Percentiles rank a stretch among this genome's conserved stretches.
Evolutionary conservation across 176 grass and related monocot genomes (phyloP).

Genomic region (Neostapfia colusana): DNA sequence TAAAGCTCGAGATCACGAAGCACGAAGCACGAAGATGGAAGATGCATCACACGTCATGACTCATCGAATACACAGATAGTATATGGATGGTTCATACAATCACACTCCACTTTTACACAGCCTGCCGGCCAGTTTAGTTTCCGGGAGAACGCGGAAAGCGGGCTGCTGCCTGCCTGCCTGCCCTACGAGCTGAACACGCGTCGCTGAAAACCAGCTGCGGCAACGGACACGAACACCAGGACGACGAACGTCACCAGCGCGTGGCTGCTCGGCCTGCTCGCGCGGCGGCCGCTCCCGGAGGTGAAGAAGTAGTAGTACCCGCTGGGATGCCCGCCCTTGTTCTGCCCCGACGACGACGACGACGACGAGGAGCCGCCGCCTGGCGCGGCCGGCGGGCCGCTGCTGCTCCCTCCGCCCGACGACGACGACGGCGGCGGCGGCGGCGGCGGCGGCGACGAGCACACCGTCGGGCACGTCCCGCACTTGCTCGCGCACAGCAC

Average conservation of each 20-base stretch:
- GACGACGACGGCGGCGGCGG: neutral
- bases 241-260: constrained; percentile 12
- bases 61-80: neutral
- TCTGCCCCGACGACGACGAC: constrained; percentile 11
- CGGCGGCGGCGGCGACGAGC: constrained; percentile 41
- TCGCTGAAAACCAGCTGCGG: constrained; percentile 18
- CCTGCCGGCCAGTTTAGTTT: too few species aligned
- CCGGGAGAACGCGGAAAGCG: too few species aligned
- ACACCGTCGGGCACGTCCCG: constrained; percentile 68
- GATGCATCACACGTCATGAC: neutral
- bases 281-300: constrained; percentile 28
- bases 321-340: constrained; percentile 25
- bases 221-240: neutral
- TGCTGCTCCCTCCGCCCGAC: neutral
- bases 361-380: constrained; percentile 5
- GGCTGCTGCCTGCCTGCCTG: too few species aligned
- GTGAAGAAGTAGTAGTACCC: constrained; percentile 65
- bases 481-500: constrained; percentile 71
- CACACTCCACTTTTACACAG: too few species aligned
- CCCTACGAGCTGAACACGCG: neutral
- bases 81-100: too few species aligned
- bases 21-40: neutral
- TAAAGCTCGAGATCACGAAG: neutral
- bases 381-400: neutral
- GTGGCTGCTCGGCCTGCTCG: constrained; percentile 2